Conservation (phyloP, 1,284 basidiomycete genomes). For the Microbotryum violaceum region DNA sequence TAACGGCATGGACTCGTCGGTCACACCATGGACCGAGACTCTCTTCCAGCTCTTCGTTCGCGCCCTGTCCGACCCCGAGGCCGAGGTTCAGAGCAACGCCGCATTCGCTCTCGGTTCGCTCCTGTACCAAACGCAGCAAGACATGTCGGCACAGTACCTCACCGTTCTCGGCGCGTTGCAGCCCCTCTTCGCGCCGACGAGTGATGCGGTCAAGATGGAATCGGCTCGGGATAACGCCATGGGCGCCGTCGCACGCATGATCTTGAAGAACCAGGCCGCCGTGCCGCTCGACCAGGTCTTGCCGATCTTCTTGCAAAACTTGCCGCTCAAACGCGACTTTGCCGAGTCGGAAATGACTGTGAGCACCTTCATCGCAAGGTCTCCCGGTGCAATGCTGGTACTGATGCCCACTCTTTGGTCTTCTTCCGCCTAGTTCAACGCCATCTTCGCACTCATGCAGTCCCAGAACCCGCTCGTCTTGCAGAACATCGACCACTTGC, state of each 20-base stretch:
- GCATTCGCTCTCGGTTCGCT: slow-evolving; percentile 90
- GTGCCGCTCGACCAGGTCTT: slow-evolving; percentile 79
- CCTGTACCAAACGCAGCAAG: slow-evolving; percentile 75
- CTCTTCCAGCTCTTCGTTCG: slow-evolving; percentile 75
- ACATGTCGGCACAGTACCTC: slow-evolving; percentile 76
- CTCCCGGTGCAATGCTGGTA: slow-evolving; percentile 1
- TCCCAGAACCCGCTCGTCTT: slow-evolving; percentile 60
- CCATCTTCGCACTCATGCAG: slow-evolving; percentile 81
- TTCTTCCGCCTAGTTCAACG: slow-evolving; percentile 55
- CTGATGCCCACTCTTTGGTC: slow-evolving; percentile 4
- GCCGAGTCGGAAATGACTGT: slow-evolving; percentile 32
- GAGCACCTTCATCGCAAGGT: neutral
- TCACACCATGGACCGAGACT: slow-evolving; percentile 73
- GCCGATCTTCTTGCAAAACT: slow-evolving; percentile 68
- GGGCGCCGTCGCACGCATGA: slow-evolving; percentile 82
- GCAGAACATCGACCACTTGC: slow-evolving; percentile 67
- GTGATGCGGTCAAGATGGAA: slow-evolving; percentile 51
- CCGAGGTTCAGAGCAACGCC: slow-evolving; percentile 91
- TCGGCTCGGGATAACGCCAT: slow-evolving; percentile 94
- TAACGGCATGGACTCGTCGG: slow-evolving; percentile 87
- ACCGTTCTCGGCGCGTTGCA: slow-evolving; percentile 71
- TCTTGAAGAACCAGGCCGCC: slow-evolving; percentile 69
- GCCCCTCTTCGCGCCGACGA: slow-evolving; percentile 67
- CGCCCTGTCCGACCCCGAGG: slow-evolving; percentile 74
- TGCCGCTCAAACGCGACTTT: slow-evolving; percentile 55